phyloP scores from a whole-genome alignment of 192 early-diverging fungal species.

The Jimgerdemannia lactiflua region DNA sequence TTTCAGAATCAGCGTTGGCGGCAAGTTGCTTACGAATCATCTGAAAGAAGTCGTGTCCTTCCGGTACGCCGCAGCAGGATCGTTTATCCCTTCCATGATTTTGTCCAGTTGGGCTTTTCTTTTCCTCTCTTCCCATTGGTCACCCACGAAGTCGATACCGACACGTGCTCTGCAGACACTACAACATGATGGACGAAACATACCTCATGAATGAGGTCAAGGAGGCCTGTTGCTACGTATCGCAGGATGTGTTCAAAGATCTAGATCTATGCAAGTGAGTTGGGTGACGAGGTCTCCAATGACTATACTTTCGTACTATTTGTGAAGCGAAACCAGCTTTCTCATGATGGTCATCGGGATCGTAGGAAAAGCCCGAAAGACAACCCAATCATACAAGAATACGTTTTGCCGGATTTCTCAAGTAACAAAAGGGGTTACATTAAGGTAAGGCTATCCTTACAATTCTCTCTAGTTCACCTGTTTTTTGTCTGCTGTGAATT shows the following conservation, averaged over 20 bases:
- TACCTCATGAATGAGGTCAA: slow-evolving; percentile 83
- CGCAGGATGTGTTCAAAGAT: slow-evolving; percentile 62
- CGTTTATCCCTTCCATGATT: not conserved
- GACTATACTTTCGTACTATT: not conserved
- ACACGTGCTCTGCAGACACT: slow-evolving; percentile 41
- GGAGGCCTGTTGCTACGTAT: slow-evolving; percentile 80
- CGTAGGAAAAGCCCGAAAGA: slow-evolving; percentile 37
- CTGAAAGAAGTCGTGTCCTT: slow-evolving; percentile 93
- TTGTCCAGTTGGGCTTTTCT: too few species aligned
- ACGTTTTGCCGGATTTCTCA: slow-evolving; percentile 66
- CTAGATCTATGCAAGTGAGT: slow-evolving; percentile 59
- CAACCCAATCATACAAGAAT: slow-evolving; percentile 37
- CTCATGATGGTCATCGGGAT: not conserved
- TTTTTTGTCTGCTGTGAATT: too few species aligned
- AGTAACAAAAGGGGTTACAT: slow-evolving; percentile 50
- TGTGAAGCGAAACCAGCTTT: not conserved
- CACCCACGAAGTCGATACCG: too few species aligned
- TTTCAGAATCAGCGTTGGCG: slow-evolving; percentile 75
- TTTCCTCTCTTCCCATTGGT: too few species aligned
- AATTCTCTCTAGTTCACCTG: too few species aligned
- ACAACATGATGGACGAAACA: slow-evolving; percentile 95
- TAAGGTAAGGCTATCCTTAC: slow-evolving; percentile 7
- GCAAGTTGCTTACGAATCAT: slow-evolving; percentile 84
- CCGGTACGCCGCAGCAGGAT: slow-evolving; percentile 33
- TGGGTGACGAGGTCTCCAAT: not conserved